Percentiles rank a stretch among this genome's conserved stretches.
Evolutionary conservation across 2,329 filamentous ascomycete species (phyloP).

Genomic region (Fusarium burgessii): DNA sequence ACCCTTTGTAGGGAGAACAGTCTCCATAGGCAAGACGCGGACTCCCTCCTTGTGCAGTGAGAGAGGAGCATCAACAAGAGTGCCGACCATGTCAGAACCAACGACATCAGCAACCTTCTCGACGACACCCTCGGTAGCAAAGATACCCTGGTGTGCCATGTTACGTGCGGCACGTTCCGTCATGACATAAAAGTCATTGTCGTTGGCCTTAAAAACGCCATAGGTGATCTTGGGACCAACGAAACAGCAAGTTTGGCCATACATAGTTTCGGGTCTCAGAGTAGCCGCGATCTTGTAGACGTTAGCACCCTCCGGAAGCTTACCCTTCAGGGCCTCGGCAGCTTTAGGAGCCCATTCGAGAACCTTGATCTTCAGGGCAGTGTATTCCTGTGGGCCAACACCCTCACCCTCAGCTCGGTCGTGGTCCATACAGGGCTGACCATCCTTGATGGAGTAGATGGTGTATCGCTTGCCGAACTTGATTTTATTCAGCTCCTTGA

Average conservation of each 20-base stretch:
- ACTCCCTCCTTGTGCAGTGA: conserved; percentile 87
- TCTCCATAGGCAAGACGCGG: conserved; percentile 94
- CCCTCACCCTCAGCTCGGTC: conserved; percentile 61
- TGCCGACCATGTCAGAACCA: conserved; percentile 86
- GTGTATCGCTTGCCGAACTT: conserved; percentile 94
- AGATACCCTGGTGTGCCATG: conserved; percentile 94
- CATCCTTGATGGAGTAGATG: conserved; percentile 73
- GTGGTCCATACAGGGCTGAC: conserved; percentile 62
- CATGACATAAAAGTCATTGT: conserved; percentile 85
- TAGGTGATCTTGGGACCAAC: conserved; percentile 92
- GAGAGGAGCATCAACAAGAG: conserved; percentile 89
- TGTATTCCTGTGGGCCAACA: conserved; percentile 88
- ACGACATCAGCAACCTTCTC: conserved; percentile 80
- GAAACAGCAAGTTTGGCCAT: conserved; percentile 96
- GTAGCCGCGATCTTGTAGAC: conserved; percentile 94
- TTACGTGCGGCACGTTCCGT: conserved; percentile 91
- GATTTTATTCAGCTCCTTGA: conserved; percentile 91
- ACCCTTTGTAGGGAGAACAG: conserved; percentile 90
- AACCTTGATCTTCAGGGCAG: conserved; percentile 89
- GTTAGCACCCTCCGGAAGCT: conserved; percentile 81
- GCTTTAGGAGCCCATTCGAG: conserved; percentile 88
- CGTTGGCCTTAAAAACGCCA: conserved; percentile 83
- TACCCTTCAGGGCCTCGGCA: conserved; percentile 76
- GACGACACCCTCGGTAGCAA: conserved; percentile 80
- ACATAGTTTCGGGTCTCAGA: conserved; percentile 97